Conservation (phyloP, 768 basidiomycete genomes). For the Tremella yokohamensis region DNA sequence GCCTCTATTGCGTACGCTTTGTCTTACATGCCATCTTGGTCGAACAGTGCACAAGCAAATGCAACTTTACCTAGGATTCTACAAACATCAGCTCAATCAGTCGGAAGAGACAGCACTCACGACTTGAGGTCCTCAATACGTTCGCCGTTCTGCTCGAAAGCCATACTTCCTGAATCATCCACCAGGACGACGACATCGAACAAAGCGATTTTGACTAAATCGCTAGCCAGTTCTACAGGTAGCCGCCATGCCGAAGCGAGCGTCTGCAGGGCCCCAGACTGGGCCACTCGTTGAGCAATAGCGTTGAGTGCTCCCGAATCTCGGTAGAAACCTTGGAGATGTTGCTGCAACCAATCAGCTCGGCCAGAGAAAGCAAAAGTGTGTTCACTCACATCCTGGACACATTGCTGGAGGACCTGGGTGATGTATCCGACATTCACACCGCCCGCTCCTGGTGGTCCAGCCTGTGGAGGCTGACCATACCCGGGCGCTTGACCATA, state of each 20-base stretch:
- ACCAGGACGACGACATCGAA: constrained; percentile 50
- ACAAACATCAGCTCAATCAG: constrained; percentile 16
- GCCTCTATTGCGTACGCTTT: background rate
- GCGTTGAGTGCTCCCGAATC: constrained; percentile 48
- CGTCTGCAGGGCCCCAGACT: constrained; percentile 43
- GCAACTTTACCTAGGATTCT: constrained; percentile 49
- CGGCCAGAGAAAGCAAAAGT: background rate
- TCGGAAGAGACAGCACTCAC: constrained; percentile 13
- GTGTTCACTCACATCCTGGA: constrained; percentile 32
- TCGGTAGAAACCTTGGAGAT: constrained; percentile 51
- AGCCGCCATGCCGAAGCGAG: constrained; percentile 50
- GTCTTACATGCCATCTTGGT: constrained; percentile 52
- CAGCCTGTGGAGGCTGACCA: constrained; percentile 7
- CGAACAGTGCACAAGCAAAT: constrained; percentile 48
- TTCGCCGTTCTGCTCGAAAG: constrained; percentile 52
- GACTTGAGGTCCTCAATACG: constrained; percentile 54
- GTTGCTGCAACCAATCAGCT: constrained; percentile 41
- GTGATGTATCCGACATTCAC: constrained; percentile 31
- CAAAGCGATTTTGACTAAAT: constrained; percentile 49
- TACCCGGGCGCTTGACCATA: constrained; percentile 15
- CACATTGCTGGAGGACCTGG: constrained; percentile 29
- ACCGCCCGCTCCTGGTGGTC: constrained; percentile 17
- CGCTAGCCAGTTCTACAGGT: constrained; percentile 52
- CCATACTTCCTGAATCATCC: constrained; percentile 48
- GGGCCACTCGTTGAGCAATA: constrained; percentile 50